Evolutionary conservation across 164 flowering plant genomes (phyloP).

Genomic region (Vitis rupestris): DNA sequence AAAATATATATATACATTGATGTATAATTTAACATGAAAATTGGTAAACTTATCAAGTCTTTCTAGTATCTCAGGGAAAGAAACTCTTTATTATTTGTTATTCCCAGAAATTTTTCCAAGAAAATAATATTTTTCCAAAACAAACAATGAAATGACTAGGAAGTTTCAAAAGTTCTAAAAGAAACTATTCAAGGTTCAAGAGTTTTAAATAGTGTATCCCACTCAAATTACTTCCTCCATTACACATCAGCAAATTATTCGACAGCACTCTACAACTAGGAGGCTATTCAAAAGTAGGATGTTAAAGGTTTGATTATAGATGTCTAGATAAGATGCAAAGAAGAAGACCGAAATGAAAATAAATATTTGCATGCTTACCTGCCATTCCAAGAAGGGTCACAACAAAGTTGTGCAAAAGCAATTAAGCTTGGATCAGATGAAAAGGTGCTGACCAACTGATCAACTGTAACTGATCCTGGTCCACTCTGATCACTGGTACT

Average conservation of each 20-base stretch:
- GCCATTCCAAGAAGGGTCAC: conserved; percentile 74
- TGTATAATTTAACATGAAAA: no score
- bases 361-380: conserved; percentile 46
- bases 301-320: not conserved
- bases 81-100: no score
- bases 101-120: no score
- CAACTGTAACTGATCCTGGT: conserved; percentile 51
- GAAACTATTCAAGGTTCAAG: no score
- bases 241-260: not conserved
- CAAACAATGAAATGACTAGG: no score
- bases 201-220: not conserved
- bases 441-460: conserved; percentile 90
- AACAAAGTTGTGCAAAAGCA: conserved; percentile 92
- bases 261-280: not conserved
- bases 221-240: not conserved
- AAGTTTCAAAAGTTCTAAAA: no score
- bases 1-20: no score
- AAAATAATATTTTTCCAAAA: no score
- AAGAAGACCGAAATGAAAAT: not conserved
- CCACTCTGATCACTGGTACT: conserved; percentile 22
- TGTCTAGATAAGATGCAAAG: not conserved
- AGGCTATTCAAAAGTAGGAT: not conserved
- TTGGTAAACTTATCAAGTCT: no score
- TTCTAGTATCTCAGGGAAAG: no score
- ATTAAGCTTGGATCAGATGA: conserved; percentile 95